Conservation (phyloP, 2,329 filamentous ascomycete genomes). For the Verticillium longisporum region DNA sequence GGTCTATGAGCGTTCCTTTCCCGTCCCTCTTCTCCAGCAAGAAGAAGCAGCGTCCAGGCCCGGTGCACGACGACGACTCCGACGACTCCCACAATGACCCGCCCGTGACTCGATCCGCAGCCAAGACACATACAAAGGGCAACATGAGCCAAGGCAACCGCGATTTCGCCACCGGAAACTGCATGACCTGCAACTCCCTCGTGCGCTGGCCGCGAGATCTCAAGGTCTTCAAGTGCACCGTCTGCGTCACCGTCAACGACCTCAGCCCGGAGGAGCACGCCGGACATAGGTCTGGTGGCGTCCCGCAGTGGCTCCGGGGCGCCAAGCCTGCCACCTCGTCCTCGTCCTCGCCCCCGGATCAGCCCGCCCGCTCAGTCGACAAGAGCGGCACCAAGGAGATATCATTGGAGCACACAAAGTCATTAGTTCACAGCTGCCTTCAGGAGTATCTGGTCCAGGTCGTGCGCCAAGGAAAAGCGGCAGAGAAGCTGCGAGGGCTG, state of each 20-base stretch:
- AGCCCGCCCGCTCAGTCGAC: conserved; percentile 3
- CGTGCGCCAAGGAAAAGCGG: conserved; percentile 9
- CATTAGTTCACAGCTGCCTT: conserved; percentile 37
- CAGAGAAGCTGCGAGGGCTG: neutral
- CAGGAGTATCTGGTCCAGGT: conserved; percentile 26
- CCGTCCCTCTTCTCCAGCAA: conserved; percentile 60
- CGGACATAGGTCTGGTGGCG: conserved; percentile 3
- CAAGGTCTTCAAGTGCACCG: conserved; percentile 72
- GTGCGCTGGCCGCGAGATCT: conserved; percentile 73
- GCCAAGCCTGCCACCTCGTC: conserved; percentile 2
- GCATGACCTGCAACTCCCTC: conserved; percentile 78
- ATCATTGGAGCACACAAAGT: conserved; percentile 52
- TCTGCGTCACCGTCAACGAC: conserved; percentile 82
- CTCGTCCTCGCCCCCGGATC: conserved; percentile 9
- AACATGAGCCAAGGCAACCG: conserved; percentile 30
- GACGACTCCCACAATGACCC: conserved; percentile 18
- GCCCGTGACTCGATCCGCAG: conserved; percentile 9
- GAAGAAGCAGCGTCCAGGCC: conserved; percentile 48
- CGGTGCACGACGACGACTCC: conserved; percentile 23
- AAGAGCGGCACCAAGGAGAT: conserved; percentile 24
- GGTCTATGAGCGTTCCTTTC: conserved; percentile 77
- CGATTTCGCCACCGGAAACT: conserved; percentile 64
- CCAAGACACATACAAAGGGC: conserved; percentile 23
- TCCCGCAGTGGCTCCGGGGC: conserved; percentile 10
- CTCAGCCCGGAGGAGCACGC: conserved; percentile 26